These are phyloP conservation scores for Crepidotus variabilis DNA, from an alignment of 768 basidiomycete genomes.

Conservation along the genomic window DNA sequence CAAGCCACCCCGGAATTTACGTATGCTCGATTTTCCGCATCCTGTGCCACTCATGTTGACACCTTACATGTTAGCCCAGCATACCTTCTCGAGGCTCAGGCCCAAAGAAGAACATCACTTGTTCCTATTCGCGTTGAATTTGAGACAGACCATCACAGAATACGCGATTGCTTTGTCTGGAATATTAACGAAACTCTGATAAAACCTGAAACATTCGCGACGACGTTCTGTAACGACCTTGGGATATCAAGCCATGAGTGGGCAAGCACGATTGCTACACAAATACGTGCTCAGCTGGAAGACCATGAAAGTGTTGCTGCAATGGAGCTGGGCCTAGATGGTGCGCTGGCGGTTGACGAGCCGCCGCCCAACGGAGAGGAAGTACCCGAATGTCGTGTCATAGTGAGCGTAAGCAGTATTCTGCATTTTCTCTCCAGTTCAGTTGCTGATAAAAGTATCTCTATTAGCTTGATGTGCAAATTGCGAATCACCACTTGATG, in stretches of 20 bases:
- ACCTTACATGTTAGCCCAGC: conserved; percentile 42
- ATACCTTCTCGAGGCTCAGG: conserved; percentile 63
- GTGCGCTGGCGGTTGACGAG: conserved; percentile 43
- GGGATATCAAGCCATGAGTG: conserved; percentile 67
- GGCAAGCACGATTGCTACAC: conserved; percentile 75
- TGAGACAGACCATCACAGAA: conserved; percentile 85
- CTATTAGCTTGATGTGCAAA: conserved; percentile 93
- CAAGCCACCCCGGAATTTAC: conserved; percentile 67
- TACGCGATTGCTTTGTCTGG: conserved; percentile 96
- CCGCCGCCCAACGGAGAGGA: conserved; percentile 45
- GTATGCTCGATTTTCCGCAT: conserved; percentile 44
- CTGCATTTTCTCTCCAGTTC: not conserved
- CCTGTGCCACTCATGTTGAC: not conserved
- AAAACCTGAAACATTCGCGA: conserved; percentile 82
- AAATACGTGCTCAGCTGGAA: conserved; percentile 89
- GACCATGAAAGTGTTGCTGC: conserved; percentile 82
- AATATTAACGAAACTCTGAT: conserved; percentile 87
- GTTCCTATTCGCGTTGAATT: conserved; percentile 95
- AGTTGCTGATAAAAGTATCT: conserved; percentile 1
- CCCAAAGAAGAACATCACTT: conserved; percentile 47
- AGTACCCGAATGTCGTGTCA: conserved; percentile 75
- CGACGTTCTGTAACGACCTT: conserved; percentile 84
- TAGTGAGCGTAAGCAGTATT: conserved; percentile 61
- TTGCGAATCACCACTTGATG: conserved; percentile 84
- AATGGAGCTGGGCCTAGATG: conserved; percentile 68